phyloP scores from a whole-genome alignment of 2,329 filamentous ascomycete species.

The Talaromyces sp. region DNA sequence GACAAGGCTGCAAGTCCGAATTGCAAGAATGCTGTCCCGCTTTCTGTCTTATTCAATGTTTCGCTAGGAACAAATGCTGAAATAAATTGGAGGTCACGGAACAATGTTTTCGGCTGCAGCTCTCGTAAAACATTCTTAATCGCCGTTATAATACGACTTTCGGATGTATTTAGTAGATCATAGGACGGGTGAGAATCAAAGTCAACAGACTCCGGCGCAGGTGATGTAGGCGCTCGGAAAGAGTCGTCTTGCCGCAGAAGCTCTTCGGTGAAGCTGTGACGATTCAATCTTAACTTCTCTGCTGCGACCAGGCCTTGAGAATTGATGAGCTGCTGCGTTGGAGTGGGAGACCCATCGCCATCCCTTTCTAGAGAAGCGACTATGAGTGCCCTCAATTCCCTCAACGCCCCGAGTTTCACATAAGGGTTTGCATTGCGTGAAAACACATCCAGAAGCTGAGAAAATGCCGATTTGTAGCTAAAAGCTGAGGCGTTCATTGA shows the following conservation, averaged over 20 bases:
- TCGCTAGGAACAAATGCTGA: conserved; percentile 58
- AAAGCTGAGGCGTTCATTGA: conserved; percentile 51
- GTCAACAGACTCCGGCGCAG: conserved; percentile 29
- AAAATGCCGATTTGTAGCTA: conserved; percentile 76
- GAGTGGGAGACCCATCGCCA: conserved; percentile 34
- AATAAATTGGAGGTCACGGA: conserved; percentile 73
- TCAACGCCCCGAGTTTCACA: conserved; percentile 75
- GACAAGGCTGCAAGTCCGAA: conserved; percentile 82
- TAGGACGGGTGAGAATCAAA: conserved; percentile 40
- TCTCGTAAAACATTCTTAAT: conserved; percentile 64
- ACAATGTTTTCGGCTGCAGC: conserved; percentile 73
- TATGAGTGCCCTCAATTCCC: conserved; percentile 79
- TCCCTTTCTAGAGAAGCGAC: conserved; percentile 66
- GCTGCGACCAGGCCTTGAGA: conserved; percentile 12
- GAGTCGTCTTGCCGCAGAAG: conserved; percentile 21
- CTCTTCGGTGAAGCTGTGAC: conserved; percentile 34
- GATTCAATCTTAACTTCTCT: conserved; percentile 22
- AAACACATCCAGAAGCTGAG: conserved; percentile 76
- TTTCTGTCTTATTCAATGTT: conserved; percentile 55
- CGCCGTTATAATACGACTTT: conserved; percentile 61
- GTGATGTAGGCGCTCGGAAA: conserved; percentile 25
- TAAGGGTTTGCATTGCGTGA: conserved; percentile 85
- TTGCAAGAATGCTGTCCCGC: conserved; percentile 81
- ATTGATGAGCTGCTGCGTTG: conserved; percentile 8
- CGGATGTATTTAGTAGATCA: conserved; percentile 52